Percentiles rank a stretch among this genome's conserved stretches.
Evolutionary conservation across 345 rosid species (phyloP).

Genomic region (Syzygium aromaticum): DNA sequence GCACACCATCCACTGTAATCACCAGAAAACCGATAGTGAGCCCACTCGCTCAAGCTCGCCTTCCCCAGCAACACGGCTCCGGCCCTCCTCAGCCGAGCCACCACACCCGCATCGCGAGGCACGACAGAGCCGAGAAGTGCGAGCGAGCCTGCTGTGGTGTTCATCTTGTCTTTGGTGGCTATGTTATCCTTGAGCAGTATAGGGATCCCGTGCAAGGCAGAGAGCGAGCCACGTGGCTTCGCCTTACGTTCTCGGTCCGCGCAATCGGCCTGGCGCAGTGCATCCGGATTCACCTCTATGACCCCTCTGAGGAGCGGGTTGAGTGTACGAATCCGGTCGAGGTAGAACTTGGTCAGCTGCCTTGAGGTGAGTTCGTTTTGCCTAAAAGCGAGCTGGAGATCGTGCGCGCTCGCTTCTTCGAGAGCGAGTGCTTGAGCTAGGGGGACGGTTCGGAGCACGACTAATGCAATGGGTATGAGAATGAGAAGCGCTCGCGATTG

Average conservation of each 20-base stretch:
- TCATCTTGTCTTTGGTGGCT: constrained; percentile 54
- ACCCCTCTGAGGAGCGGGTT: constrained; percentile 43
- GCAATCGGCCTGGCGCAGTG: constrained; percentile 35
- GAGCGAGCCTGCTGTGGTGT: constrained; percentile 63
- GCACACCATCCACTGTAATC: constrained; percentile 42
- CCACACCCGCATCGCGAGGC: constrained; percentile 55
- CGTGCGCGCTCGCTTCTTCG: constrained; percentile 35
- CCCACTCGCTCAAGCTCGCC: constrained; percentile 76
- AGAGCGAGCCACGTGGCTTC: constrained; percentile 2
- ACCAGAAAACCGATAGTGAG: constrained; percentile 13
- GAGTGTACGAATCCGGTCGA: constrained; percentile 29
- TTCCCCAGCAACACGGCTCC: constrained; percentile 75
- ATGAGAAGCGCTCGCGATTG: neutral
- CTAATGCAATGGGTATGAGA: neutral
- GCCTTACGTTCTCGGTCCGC: constrained; percentile 44
- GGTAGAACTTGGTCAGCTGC: constrained; percentile 47
- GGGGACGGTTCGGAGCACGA: neutral
- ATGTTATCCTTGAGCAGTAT: constrained; percentile 60
- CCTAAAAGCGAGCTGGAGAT: constrained; percentile 34
- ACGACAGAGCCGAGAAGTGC: constrained; percentile 57
- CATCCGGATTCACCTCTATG: constrained; percentile 75
- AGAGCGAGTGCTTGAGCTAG: constrained; percentile 1
- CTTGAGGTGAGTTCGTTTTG: constrained; percentile 45
- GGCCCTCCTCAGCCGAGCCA: constrained; percentile 39
- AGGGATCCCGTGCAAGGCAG: constrained; percentile 57